phyloP scores from a whole-genome alignment of 2,329 filamentous ascomycete genomes.

The Sodiomyces alkalinus region DNA sequence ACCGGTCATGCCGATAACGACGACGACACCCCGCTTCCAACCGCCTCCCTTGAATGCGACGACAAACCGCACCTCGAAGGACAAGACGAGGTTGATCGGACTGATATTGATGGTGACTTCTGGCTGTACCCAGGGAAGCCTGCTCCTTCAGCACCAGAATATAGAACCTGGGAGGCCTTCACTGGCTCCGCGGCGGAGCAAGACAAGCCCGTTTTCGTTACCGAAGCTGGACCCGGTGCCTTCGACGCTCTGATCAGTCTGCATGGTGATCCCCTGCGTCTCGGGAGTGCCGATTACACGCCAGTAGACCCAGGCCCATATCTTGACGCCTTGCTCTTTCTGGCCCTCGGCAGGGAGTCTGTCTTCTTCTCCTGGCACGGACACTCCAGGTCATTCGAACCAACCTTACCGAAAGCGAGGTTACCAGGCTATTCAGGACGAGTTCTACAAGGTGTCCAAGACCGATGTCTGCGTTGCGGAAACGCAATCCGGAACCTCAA shows the following conservation, averaged over 20 bases:
- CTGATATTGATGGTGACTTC: constrained; percentile 15
- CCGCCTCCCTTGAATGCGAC: background rate
- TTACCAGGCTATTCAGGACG: constrained; percentile 41
- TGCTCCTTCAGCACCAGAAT: constrained; percentile 19
- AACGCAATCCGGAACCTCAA: constrained; percentile 29
- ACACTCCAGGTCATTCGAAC: constrained; percentile 34
- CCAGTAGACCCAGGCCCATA: constrained; percentile 34
- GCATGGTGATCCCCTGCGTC: constrained; percentile 21
- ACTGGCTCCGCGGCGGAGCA: constrained; percentile 23
- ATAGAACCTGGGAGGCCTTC: constrained; percentile 59
- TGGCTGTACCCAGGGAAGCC: constrained; percentile 30
- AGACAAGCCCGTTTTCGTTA: constrained; percentile 38
- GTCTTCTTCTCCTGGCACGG: constrained; percentile 51
- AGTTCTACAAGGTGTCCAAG: constrained; percentile 29
- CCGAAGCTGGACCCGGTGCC: constrained; percentile 48
- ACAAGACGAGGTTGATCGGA: background rate
- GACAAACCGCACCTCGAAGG: too few species aligned
- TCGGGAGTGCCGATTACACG: constrained; percentile 21
- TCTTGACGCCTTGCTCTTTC: constrained; percentile 42
- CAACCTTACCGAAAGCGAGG: constrained; percentile 28
- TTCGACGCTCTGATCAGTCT: constrained; percentile 48
- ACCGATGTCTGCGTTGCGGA: constrained; percentile 30
- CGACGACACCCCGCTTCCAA: background rate
- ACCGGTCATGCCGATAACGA: constrained; percentile 5
- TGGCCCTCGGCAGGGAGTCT: constrained; percentile 58